Base-by-base conservation (phyloP, 805 yeast genomes). In the Kuraishia molischiana region DNA sequence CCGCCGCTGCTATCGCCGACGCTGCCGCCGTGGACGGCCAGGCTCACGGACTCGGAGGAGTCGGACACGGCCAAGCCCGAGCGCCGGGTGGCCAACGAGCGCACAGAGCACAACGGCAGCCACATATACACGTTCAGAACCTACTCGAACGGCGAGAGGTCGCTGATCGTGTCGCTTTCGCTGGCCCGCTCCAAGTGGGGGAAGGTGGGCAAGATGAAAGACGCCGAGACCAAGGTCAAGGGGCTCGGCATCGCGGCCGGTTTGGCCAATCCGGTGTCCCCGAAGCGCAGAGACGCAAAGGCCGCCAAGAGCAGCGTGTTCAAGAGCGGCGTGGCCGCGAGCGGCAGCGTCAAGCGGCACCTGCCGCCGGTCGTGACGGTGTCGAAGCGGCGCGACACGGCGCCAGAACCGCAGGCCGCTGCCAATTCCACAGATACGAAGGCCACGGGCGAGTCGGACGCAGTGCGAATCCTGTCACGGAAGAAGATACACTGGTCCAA, bases 401-500 rank as follows among this genome's bases (percentile, higher is more conserved):
- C 8, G 26, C 8, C 8, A 11, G 26, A 22, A 11, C 8, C 10
- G 26, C 26, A 8, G 11, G 11, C 8, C 10, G 26, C 10, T 8
- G 10, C 26, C 8, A 11, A 22, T 22, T 8, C 8, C 10, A 22
- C 26, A 8, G 26, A 8, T 11, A 22, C 26, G 26, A 22, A 22
- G 11, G 11, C 11, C 11, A 11, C 10, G 11, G 10, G 8, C 10
- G 31, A 11, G 8, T 5, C 13, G 5, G 31, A 28, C 31, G 31
- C 6, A 9, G 6, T 28, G 6, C 6, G 8, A 9, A 29, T 40
- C 3, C 32, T 30, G 10, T 18, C 29, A 18, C 19, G 22, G 4
- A 40, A 41, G 39, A 41, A 38, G 32, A 37, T 41, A 6, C 43
- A 41, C 26, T 41, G 43, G 43, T 31, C 37, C 5, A 38, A 41